Base-by-base conservation (phyloP, 148 eudicot genomes). In the Vaccinium darrowii region DNA sequence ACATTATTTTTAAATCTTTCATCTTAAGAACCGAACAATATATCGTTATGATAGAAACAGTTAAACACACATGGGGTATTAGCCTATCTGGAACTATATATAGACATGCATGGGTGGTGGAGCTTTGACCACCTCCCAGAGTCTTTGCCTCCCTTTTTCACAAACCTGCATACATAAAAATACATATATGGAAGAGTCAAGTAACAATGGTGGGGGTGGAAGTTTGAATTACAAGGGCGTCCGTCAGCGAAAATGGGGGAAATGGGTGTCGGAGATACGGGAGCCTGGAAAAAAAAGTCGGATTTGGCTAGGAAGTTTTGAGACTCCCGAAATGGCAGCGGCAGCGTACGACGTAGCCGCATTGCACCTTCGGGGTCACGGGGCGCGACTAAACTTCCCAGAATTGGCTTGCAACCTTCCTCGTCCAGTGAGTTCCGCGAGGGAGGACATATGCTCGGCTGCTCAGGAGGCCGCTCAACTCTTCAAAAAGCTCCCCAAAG, bases 211-310 rank as follows among this genome's bases (percentile, higher is more conserved):
- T 19, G 86, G 86, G 11, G 72, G 63, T 19, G 83, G 58, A 23
- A 58, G 76, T 5, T 91, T 92, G 0, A 60, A 21, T 7, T 62
- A 78, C 65, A 65, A 77, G 54, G 82, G 81, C 65, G 82, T 84
- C 36, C 23, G 82, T n/a, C 90, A 89, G 86, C 81, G 93, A 52
- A 92, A 90, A 83, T 93, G 95, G 95, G 95, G 95, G 36, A 93
- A 91, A 80, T 93, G 95, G 95, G 95, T 93, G 84, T 90, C 95
- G 0, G 95, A 91, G 71, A 93, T 93, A 50, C 95, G 94, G 0
- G 93, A 91, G 63, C 94, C 95, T 0, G 92, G 93, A 18, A 93
- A 88, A 82, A 93, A 90, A 85, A 88, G 88, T 1, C 83, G 95
- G 47, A 89, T 93, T 5, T 93, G 95, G 95, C 89, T 93, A 1